Evolutionary conservation across 306 rosid species (phyloP), one percentile per base, ranked within the genome.

Genomic region (Rubus idaeus): DNA sequence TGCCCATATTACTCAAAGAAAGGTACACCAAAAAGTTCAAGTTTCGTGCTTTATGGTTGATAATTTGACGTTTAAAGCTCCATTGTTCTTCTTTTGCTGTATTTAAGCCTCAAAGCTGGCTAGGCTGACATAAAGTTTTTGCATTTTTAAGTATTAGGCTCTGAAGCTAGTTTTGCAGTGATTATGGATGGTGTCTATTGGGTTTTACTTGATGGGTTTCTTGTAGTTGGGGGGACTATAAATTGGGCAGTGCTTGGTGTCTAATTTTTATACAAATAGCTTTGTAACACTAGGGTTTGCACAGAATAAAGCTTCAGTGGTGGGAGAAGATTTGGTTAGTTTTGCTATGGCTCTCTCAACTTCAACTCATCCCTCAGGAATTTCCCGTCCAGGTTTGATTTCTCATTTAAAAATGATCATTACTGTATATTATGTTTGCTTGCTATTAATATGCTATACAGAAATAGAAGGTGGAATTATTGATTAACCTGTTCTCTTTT

Each of bases 331-430:
- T 74, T 71, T 79, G 40, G 46, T 35, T 64, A 56, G 66, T 56
- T 65, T 52, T 65, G 77, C 56, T 64, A 93, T 91, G 93, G 85
- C 90, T 12, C 76, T 84, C 85, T 44, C 87, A 60, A 88, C 89
- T 60, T 70, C 88, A 14, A 85, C 76, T 89, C 92, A 84, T 64
- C 50, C 83, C 69, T 73, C 92, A 37, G 77, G 76, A 17, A 78
- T 84, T 63, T 70, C 68, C 53, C 78, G 73, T 66, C 65, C 90
- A 90, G 97, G 96, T 91, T 88, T 83, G 81, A 70, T 61, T 80
- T 73, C 45, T 77, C 17, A 47, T 81, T 61, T 57, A 17, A 17
- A 51, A 2, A 12, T 10, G 10, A 39, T 13, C n/a, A 16, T 55
- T 55, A 18, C 50, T 37, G 23, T 57, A 18, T 46, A 11, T 57